Conservation (phyloP, 257 asterid species). For the Cynanchum wilfordii region DNA sequence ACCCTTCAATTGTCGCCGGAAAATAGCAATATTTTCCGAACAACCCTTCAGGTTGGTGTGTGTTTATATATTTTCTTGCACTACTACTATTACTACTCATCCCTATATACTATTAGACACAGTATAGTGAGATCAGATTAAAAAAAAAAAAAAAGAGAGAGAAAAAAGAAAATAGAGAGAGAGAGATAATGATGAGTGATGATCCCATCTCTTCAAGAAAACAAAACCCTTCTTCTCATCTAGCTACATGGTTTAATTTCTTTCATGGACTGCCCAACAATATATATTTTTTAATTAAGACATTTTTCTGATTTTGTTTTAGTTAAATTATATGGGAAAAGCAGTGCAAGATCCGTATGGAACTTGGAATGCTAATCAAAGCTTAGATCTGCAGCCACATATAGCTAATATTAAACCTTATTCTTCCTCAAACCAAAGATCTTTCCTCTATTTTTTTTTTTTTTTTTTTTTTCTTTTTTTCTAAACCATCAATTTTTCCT, state of each 20-base stretch:
- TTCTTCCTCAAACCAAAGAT: slow-evolving; percentile 18
- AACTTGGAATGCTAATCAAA: slow-evolving; percentile 3
- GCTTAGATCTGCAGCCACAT: slow-evolving; percentile 32
- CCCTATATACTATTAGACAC: neutral
- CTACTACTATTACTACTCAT: neutral
- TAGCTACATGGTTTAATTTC: neutral
- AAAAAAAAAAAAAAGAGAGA: too few relatives aligned
- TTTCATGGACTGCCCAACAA: slow-evolving; percentile 11
- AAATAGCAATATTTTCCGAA: slow-evolving; percentile 59
- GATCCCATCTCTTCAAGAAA: slow-evolving; percentile 10
- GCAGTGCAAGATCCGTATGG: slow-evolving; percentile 11
- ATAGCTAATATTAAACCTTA: slow-evolving; percentile 5
- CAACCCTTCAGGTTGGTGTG: slow-evolving; percentile 39
- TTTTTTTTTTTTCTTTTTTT: neutral
- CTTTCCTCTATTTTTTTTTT: too few relatives aligned
- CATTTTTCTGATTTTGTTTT: neutral
- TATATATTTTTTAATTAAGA: too few relatives aligned
- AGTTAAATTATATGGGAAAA: neutral
- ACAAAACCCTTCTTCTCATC: neutral
- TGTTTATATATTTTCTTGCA: neutral
- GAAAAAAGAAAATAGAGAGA: neutral
- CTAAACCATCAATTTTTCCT: too few relatives aligned
- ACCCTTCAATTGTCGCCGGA: slow-evolving; percentile 41
- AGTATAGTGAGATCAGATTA: neutral
- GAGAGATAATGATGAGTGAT: neutral